Percentiles rank a stretch among this genome's conserved stretches.
Conservation (phyloP, 1,284 basidiomycete species). For the Ustilago nuda region DNA sequence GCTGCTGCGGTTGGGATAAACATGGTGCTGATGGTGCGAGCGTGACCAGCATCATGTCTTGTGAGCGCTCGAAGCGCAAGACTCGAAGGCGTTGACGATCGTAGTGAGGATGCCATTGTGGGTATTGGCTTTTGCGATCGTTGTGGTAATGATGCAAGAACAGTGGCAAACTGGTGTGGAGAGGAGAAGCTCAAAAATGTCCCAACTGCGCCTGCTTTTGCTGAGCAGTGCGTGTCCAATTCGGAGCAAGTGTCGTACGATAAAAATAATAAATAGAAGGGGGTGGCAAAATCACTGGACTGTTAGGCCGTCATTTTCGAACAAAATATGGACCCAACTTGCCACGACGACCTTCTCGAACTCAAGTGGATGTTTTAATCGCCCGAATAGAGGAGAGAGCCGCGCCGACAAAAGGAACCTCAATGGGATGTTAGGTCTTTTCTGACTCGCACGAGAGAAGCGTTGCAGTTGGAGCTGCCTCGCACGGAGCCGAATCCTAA, state of each 20-base stretch:
- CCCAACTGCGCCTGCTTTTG: no score
- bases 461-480: not conserved
- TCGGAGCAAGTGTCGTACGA: no score
- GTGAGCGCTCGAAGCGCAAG: constrained; percentile 40
- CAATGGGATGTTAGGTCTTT: no score
- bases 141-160: no score
- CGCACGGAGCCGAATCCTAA: constrained; percentile 5
- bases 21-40: constrained; percentile 26
- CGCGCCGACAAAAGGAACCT: not conserved
- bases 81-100: constrained; percentile 36
- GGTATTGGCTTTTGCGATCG: not conserved
- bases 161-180: not conserved
- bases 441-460: constrained; percentile 1
- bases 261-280: no score
- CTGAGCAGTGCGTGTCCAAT: no score
- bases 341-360: no score
- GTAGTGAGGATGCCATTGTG: constrained; percentile 37
- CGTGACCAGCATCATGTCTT: constrained; percentile 17
- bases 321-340: no score
- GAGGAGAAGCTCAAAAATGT: not conserved
- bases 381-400: no score
- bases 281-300: no score
- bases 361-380: no score
- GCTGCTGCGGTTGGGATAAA: constrained; percentile 14
- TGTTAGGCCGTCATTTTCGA: no score